phyloP scores from a whole-genome alignment of 768 basidiomycete species.

The Nidula microcarpa region DNA sequence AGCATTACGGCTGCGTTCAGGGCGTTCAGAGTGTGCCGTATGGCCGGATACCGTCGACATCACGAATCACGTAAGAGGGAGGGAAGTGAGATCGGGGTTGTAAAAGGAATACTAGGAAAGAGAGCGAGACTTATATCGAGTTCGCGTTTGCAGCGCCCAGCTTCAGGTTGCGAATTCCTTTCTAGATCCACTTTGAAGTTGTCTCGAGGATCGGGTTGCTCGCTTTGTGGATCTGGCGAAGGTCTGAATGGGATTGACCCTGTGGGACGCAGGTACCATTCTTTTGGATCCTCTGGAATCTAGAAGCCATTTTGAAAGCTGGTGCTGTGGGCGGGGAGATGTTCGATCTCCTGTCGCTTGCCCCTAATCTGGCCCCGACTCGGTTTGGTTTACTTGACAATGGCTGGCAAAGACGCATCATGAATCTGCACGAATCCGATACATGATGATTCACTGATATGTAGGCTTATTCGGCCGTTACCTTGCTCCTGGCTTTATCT shows the following conservation, averaged over 20 bases:
- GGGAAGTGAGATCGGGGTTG: constrained; percentile 49
- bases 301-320: background rate
- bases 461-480: constrained; percentile 18
- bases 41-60: constrained; percentile 60
- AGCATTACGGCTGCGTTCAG: constrained; percentile 84
- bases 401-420: background rate
- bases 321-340: background rate
- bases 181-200: constrained; percentile 27
- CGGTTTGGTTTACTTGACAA: background rate
- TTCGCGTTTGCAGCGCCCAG: constrained; percentile 27
- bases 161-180: constrained; percentile 22
- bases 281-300: constrained; percentile 14
- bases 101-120: constrained; percentile 32
- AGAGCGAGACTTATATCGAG: constrained; percentile 38
- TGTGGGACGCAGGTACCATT: constrained; percentile 14
- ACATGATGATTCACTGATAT: constrained; percentile 2
- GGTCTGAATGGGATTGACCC: constrained; percentile 33
- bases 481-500: constrained; percentile 10
- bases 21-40: constrained; percentile 58
- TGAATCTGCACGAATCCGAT: no score
- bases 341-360: background rate
- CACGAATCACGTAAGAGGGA: constrained; percentile 51
- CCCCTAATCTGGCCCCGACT: background rate
- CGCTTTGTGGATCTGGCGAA: constrained; percentile 43
- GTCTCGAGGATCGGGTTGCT: constrained; percentile 38